Evolutionary conservation across 73 alveolate species (phyloP).

Genomic region (Diophrys appendiculata): DNA sequence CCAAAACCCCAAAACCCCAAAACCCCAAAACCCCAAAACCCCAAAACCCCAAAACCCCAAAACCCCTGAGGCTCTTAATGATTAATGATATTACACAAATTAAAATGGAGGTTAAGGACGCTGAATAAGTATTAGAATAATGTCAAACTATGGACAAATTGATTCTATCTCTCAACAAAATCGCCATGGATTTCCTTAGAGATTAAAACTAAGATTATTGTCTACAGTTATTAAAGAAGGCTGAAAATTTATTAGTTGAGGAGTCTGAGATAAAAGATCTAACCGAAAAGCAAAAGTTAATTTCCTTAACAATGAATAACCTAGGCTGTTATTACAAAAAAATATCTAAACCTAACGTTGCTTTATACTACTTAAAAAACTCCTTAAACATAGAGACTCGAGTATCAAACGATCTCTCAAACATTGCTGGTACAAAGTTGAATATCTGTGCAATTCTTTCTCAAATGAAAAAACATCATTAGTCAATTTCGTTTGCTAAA

Average conservation of each 20-base stretch:
- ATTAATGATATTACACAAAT: no score
- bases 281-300: slow-evolving; percentile 9
- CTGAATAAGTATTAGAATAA: no score
- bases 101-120: no score
- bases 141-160: not conserved
- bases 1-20: no score
- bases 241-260: not conserved
- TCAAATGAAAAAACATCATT: not conserved
- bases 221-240: not conserved
- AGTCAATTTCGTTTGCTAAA: not conserved
- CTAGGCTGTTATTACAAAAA: slow-evolving; percentile 70
- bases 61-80: no score
- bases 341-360: slow-evolving; percentile 34
- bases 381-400: not conserved
- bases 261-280: not conserved
- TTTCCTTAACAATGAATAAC: slow-evolving; percentile 33
- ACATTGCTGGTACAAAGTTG: slow-evolving; percentile 17
- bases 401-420: not conserved
- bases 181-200: slow-evolving; percentile 6
- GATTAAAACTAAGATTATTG: not conserved
- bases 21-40: no score
- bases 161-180: not conserved
- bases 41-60: no score
- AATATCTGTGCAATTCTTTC: slow-evolving; percentile 38
- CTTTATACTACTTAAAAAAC: not conserved